Conservation (phyloP, 495 filamentous ascomycete genomes). For the Neurospora sp. region DNA sequence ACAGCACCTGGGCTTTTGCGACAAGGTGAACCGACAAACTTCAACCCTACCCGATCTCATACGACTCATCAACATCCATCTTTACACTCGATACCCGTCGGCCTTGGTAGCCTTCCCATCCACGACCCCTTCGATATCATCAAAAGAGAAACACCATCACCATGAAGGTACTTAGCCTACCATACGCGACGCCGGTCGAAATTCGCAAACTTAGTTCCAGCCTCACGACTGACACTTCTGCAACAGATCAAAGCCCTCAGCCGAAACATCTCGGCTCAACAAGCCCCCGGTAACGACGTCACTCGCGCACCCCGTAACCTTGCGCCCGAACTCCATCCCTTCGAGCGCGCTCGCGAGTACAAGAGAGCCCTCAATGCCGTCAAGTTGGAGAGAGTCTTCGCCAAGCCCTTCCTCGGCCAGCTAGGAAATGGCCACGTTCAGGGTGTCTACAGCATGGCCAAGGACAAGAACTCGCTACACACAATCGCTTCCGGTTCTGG, state of each 20-base stretch:
- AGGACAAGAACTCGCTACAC: conserved; percentile 56
- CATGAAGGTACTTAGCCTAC: conserved; percentile 29
- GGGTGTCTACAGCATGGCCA: conserved; percentile 69
- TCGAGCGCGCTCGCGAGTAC: conserved; percentile 89
- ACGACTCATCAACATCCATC: background rate
- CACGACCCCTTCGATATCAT: background rate
- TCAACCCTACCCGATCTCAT: background rate
- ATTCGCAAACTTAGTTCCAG: background rate
- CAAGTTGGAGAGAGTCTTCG: conserved; percentile 94
- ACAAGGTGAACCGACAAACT: background rate
- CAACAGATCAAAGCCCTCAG: conserved; percentile 82
- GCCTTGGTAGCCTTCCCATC: background rate
- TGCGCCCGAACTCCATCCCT: conserved; percentile 87
- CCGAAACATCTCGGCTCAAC: conserved; percentile 63
- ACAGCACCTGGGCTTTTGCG: background rate
- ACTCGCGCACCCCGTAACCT: conserved; percentile 56
- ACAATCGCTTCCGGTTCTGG: conserved; percentile 71
- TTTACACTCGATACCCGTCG: background rate
- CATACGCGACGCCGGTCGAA: background rate
- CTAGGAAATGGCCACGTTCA: conserved; percentile 89
- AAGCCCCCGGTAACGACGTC: conserved; percentile 67
- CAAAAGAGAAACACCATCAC: conserved; percentile 10
- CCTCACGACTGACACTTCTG: background rate
- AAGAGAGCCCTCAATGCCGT: conserved; percentile 57
- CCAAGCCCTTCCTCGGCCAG: conserved; percentile 80